These are phyloP conservation scores for Helminthosporium solani DNA, from an alignment of 2,329 filamentous ascomycete genomes.

Conservation along the genomic window DNA sequence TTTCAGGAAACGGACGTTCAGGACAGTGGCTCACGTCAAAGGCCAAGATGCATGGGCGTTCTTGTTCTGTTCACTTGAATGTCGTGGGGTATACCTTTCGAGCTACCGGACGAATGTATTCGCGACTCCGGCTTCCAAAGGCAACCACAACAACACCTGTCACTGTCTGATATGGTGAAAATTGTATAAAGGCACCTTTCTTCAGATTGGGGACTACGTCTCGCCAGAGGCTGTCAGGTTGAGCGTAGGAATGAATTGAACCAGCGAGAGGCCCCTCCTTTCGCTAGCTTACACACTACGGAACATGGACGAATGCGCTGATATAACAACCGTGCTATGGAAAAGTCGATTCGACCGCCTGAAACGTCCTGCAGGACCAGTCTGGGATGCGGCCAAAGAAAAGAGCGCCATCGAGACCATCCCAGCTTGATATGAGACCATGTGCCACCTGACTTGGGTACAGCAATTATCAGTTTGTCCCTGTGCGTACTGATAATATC, in stretches of 20 bases:
- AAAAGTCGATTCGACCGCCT: constrained; percentile 7
- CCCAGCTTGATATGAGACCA: constrained; percentile 12
- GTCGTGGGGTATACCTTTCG: too few species aligned
- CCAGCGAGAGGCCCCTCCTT: not conserved
- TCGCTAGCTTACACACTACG: constrained; percentile 3
- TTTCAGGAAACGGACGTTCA: too few species aligned
- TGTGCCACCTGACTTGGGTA: constrained; percentile 20
- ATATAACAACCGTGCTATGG: constrained; percentile 5
- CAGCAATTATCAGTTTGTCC: constrained; percentile 12
- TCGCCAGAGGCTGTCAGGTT: not conserved
- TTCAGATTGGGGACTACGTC: not conserved
- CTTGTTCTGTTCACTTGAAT: too few species aligned
- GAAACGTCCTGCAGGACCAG: constrained; percentile 14
- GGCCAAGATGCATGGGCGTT: too few species aligned
- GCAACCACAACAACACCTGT: too few species aligned
- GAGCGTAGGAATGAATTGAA: not conserved
- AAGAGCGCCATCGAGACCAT: constrained; percentile 15
- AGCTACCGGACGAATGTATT: too few species aligned
- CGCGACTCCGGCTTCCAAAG: too few species aligned
- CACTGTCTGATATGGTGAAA: too few species aligned
- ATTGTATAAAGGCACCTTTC: not conserved
- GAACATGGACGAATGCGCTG: constrained; percentile 12
- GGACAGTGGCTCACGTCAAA: too few species aligned
- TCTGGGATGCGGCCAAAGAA: constrained; percentile 21
- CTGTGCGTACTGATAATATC: constrained; percentile 15